These are phyloP conservation scores for Blastobotrys peoriensis DNA, from an alignment of 805 yeast species.

Conservation along the genomic window DNA sequence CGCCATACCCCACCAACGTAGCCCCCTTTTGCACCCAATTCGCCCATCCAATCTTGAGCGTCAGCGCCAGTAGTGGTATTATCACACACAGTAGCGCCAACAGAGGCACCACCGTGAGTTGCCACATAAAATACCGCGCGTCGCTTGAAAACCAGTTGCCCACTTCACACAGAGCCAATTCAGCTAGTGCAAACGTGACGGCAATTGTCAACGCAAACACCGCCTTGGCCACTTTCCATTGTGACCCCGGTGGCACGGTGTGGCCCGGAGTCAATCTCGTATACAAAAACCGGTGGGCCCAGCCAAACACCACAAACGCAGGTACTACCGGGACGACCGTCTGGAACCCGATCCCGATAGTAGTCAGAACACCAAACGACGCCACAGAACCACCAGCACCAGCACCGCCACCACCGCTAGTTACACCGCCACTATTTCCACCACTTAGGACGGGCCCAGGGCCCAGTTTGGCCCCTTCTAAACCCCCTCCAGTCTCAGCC, in stretches of 20 bases:
- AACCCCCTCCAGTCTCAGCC: background rate
- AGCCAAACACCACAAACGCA: conserved; percentile 5
- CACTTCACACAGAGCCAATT: conserved; percentile 36
- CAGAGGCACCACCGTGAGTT: conserved; percentile 22
- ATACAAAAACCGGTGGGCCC: conserved; percentile 13
- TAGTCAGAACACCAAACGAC: too few relatives aligned
- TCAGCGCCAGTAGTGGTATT: conserved; percentile 27
- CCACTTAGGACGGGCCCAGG: too few relatives aligned
- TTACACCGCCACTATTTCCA: too few relatives aligned
- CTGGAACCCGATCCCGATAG: background rate
- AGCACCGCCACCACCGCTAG: background rate
- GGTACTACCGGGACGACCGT: background rate
- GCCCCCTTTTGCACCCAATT: conserved; percentile 10
- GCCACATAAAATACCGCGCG: conserved; percentile 24
- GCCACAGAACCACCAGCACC: too few relatives aligned
- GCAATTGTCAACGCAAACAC: conserved; percentile 16
- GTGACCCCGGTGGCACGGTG: background rate
- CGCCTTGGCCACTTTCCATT: background rate
- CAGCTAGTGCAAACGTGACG: conserved; percentile 24
- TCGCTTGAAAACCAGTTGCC: conserved; percentile 19
- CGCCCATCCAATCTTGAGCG: conserved; percentile 5
- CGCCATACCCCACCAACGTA: conserved; percentile 14
- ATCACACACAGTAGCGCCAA: conserved; percentile 25
- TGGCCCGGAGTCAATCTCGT: conserved; percentile 2
- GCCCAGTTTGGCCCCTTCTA: too few relatives aligned